A percentile compares a stretch with the other conserved stretches of the same genome.
Conservation (phyloP, 257 asterid species). For the Echites panduratus region DNA sequence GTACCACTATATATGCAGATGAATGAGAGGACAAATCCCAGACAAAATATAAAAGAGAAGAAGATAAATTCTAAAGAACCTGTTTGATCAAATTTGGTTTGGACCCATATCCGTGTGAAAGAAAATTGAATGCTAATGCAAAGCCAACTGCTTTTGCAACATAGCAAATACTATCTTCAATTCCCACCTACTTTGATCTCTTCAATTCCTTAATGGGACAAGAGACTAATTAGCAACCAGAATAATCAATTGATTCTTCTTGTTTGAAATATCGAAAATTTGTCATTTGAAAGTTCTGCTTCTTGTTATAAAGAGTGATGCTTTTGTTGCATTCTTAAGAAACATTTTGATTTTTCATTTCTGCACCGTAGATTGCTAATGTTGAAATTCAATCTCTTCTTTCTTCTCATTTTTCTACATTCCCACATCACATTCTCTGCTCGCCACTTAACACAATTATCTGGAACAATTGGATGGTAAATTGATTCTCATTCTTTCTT, state of each 20-base stretch:
- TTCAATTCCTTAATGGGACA: conserved; percentile 1
- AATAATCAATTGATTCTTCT: not conserved
- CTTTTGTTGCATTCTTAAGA: no score
- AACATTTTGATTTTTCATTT: no score
- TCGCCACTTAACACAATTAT: not conserved
- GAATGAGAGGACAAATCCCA: no score
- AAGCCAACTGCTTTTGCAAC: conserved; percentile 22
- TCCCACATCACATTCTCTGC: not conserved
- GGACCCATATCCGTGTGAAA: conserved; percentile 5
- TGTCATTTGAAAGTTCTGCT: not conserved
- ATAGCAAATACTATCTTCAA: conserved; percentile 16
- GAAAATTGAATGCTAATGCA: not conserved
- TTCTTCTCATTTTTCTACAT: conserved; percentile 6
- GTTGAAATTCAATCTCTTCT: not conserved
- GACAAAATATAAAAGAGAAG: no score
- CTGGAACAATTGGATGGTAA: conserved; percentile 20
- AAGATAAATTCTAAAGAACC: not conserved
- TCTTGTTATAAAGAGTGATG: not conserved
- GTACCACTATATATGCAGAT: no score
- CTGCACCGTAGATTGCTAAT: not conserved
- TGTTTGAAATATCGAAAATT: no score
- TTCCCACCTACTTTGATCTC: conserved; percentile 18
- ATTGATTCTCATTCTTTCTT: not conserved
- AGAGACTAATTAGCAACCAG: not conserved
- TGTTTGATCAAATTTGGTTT: not conserved